Conservation (phyloP, 306 rosid species). For the Glycine latifolia region DNA sequence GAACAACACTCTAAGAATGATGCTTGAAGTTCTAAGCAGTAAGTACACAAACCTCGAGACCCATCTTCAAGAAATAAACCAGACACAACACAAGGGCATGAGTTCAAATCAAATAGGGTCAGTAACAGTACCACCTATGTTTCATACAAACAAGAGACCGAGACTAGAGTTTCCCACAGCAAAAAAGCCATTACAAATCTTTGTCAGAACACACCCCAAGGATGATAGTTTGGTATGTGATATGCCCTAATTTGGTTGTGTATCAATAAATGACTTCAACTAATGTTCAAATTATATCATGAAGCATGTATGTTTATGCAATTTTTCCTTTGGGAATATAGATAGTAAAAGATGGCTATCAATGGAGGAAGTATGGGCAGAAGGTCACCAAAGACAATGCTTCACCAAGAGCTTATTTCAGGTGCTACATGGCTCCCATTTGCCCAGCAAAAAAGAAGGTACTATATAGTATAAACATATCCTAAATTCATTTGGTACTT, state of each 20-base stretch:
- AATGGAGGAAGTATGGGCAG: conserved; percentile 89
- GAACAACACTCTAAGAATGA: conserved; percentile 57
- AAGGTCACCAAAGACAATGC: conserved; percentile 82
- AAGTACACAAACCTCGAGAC: conserved; percentile 58
- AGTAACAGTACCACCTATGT: neutral
- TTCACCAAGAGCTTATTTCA: conserved; percentile 81
- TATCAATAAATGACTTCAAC: neutral
- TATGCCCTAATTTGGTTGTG: conserved; percentile 12
- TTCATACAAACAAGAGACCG: conserved; percentile 54
- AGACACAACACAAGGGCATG: conserved; percentile 8
- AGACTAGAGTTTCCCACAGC: conserved; percentile 53
- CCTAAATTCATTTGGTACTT: neutral
- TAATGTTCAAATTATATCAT: neutral
- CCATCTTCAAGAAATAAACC: conserved; percentile 48
- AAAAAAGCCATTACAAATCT: conserved; percentile 51
- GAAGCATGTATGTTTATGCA: conserved; percentile 8
- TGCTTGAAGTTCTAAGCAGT: conserved; percentile 60
- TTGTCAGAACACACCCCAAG: conserved; percentile 60
- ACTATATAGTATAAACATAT: neutral
- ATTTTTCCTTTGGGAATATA: conserved; percentile 21
- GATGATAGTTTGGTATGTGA: conserved; percentile 62
- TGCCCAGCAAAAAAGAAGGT: conserved; percentile 89
- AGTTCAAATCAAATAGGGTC: conserved; percentile 36
- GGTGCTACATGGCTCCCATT: conserved; percentile 75
- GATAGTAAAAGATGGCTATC: conserved; percentile 68